Percentiles rank a stretch among this genome's conserved stretches.
Conservation (phyloP, 106 monocot species). For the Alisma plantagoaquatica region DNA sequence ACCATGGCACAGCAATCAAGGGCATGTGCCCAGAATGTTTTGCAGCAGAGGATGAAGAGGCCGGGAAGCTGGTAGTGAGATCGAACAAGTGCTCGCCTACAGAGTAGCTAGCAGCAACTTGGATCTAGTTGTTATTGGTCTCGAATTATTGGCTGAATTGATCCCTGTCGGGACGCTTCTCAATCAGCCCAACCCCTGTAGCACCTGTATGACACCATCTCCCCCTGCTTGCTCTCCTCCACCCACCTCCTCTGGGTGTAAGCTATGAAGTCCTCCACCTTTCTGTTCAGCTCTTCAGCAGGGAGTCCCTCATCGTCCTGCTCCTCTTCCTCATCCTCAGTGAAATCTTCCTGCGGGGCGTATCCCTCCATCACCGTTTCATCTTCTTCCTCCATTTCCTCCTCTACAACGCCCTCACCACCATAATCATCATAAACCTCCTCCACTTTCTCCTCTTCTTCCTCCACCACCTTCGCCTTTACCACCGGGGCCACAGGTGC, state of each 20-base stretch:
- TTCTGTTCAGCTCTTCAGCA: slow-evolving; percentile 10
- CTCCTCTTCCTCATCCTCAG: slow-evolving; percentile 1
- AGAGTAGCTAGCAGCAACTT: too few species aligned
- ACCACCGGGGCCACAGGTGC: too few species aligned
- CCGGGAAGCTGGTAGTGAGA: too few species aligned
- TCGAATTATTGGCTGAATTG: too few species aligned
- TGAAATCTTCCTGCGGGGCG: not conserved
- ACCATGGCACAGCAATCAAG: too few species aligned
- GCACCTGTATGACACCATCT: too few species aligned
- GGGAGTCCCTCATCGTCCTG: slow-evolving; percentile 3
- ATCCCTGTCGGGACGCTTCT: too few species aligned
- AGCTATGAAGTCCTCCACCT: slow-evolving; percentile 20
- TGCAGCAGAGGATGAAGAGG: too few species aligned
- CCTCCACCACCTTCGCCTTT: not conserved
- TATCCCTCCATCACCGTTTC: not conserved
- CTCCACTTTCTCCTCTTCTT: not conserved
- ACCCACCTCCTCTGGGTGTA: slow-evolving; percentile 7
- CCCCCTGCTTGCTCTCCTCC: slow-evolving; percentile 12
- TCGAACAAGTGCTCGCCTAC: too few species aligned
- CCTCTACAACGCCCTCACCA: not conserved
- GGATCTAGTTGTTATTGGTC: too few species aligned
- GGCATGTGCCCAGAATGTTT: too few species aligned
- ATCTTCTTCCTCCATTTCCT: not conserved
- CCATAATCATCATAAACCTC: not conserved
- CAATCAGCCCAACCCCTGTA: too few species aligned